A percentile compares a stretch with the other conserved stretches of the same genome.
These are phyloP conservation scores for Aureobasidium sp. DNA, from an alignment of 2,329 filamentous ascomycete genomes.

Conservation along the genomic window DNA sequence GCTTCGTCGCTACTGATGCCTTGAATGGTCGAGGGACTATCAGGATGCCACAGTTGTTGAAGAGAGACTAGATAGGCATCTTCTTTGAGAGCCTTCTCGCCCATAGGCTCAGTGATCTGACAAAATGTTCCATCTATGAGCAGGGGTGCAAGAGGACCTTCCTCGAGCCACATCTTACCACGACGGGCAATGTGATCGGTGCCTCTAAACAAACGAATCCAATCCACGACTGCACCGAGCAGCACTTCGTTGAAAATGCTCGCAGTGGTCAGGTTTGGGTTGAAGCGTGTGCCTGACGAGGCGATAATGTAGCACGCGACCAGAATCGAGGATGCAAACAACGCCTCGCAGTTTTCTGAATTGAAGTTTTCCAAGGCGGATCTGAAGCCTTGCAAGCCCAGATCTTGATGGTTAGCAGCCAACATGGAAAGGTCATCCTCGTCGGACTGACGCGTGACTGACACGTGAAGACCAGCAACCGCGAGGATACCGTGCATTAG, in stretches of 20 bases:
- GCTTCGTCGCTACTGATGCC: background rate
- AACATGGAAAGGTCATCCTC: conserved; percentile 9
- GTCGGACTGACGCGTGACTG: conserved; percentile 17
- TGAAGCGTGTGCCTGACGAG: conserved; percentile 7
- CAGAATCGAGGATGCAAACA: conserved; percentile 10
- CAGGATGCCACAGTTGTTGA: conserved; percentile 3
- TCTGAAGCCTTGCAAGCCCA: conserved; percentile 1
- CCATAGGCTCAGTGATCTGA: background rate
- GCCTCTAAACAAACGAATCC: conserved; percentile 12
- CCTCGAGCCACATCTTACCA: conserved; percentile 9
- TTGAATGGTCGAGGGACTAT: background rate
- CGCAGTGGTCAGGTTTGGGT: background rate
- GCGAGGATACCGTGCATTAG: conserved; percentile 26
- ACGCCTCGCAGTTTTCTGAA: conserved; percentile 7
- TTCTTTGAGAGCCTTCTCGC: background rate
- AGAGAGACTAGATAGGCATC: conserved; percentile 10
- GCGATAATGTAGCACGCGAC: conserved; percentile 12
- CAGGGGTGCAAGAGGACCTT: background rate
- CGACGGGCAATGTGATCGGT: conserved; percentile 7
- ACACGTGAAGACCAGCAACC: conserved; percentile 24
- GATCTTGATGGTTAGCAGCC: conserved; percentile 13
- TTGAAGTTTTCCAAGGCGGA: conserved; percentile 9
- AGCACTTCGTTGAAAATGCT: conserved; percentile 13
- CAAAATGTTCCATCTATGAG: background rate
- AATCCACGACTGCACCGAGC: conserved; percentile 7